Evolutionary conservation across 345 rosid genomes (phyloP), one percentile per base, ranked within the genome.

Genomic region (Acer campestre): DNA sequence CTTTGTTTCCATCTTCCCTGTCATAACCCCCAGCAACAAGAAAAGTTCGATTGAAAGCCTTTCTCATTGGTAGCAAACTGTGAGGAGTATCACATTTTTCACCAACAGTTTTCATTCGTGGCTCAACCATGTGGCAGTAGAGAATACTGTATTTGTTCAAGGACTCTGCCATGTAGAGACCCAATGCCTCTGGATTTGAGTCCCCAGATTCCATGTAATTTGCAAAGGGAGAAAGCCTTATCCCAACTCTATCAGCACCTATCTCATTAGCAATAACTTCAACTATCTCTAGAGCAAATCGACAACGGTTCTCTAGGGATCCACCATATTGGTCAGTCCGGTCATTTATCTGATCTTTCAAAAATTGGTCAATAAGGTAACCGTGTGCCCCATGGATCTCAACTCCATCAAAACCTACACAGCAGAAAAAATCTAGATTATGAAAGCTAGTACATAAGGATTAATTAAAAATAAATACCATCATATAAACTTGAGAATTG

Each of bases 351-450:
- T 84, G 82, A 79, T 89, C 94, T 68, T 92, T 92, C 88, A 89
- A 17, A 80, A 92, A 90, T 78, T 90, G 94, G 16, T 90, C 94
- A 2, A 89, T 73, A 35, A 90, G 70, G 82, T 84, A 89, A 31
- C 94, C 94, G 67, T 92, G 78, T 74, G 94, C 94, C 0, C 92
- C 93, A 22, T 90, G 94, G 75, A 92, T 86, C 80, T 92, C 93
- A 14, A 90, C 93, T 8, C 97, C 97, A 61, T 92, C 97, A 20
- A 90, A 90, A 14, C 94, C 97, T 90, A 44, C 12, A 55, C 20
- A 14, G 25, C 5, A 44, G 16, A 40, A 8, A 31, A 29, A 10
- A 0, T 48, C 49, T 46, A 13, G 49, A 2, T 46, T 46, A 11
- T 12, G 17, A 11, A 51, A 51, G 18, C 16, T 13, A 48, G 53